Percentiles rank a stretch among this genome's conserved stretches.
phyloP scores from a whole-genome alignment of 257 asterid species.

The Solanum sejunctum region DNA sequence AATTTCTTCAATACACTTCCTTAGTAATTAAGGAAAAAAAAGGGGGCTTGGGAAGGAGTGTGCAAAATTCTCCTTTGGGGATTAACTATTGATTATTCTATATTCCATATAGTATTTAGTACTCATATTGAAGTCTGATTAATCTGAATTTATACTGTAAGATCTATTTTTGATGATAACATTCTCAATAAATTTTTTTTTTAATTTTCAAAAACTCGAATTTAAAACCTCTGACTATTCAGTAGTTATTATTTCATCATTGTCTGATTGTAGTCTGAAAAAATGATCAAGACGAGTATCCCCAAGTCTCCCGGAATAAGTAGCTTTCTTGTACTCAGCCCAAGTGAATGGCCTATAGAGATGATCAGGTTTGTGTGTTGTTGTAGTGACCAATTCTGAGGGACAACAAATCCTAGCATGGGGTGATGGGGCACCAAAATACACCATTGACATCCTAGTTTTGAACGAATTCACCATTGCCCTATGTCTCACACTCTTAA shows the following conservation, averaged over 20 bases:
- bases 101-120: neutral
- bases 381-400: slow-evolving; percentile 8
- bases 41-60: too few species aligned
- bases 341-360: slow-evolving; percentile 41
- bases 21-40: neutral
- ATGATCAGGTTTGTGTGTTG: slow-evolving; percentile 10
- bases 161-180: neutral
- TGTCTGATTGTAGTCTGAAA: neutral
- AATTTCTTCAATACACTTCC: neutral
- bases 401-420: slow-evolving; percentile 25
- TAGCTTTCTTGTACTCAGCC: slow-evolving; percentile 37
- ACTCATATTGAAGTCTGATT: neutral
- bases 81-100: neutral
- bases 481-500: slow-evolving; percentile 53
- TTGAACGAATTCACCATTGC: slow-evolving; percentile 28
- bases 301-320: slow-evolving; percentile 17
- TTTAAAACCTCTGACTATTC: neutral
- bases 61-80: neutral
- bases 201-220: neutral
- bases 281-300: slow-evolving; percentile 24
- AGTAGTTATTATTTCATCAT: neutral
- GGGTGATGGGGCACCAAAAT: slow-evolving; percentile 53
- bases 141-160: neutral
- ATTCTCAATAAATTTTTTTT: neutral
- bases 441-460: slow-evolving; percentile 51